phyloP scores from a whole-genome alignment of 495 filamentous ascomycete species.

The Hypomontagnella monticulosa region DNA sequence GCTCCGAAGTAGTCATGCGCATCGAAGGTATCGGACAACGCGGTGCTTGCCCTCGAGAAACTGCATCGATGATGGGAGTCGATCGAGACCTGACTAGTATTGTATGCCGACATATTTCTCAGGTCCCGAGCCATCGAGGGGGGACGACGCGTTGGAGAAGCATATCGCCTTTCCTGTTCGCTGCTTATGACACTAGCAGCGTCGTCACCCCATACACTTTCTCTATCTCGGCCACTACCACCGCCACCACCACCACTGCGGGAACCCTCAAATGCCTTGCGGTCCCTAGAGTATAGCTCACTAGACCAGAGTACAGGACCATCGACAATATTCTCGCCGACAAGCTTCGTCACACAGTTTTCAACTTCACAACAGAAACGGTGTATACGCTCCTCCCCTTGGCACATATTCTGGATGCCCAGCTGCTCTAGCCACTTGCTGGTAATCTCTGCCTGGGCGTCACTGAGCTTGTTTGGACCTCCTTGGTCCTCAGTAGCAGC shows the following conservation, averaged over 20 bases:
- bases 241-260: conserved; percentile 36
- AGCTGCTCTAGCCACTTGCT: conserved; percentile 83
- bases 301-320: conserved; percentile 94
- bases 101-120: conserved; percentile 63
- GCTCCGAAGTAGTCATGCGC: conserved; percentile 75
- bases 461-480: conserved; percentile 92
- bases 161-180: conserved; percentile 56
- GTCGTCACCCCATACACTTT: conserved; percentile 59
- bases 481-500: conserved; percentile 85
- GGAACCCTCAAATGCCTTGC: conserved; percentile 75
- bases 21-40: conserved; percentile 70
- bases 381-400: conserved; percentile 94
- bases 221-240: conserved; percentile 45
- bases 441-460: conserved; percentile 91
- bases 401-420: conserved; percentile 92
- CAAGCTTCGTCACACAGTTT: conserved; percentile 83
- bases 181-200: conserved; percentile 66
- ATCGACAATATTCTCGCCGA: conserved; percentile 85
- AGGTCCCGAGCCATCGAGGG: conserved; percentile 55
- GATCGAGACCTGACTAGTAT: conserved; percentile 71
- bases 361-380: conserved; percentile 92
- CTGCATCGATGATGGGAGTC: conserved; percentile 70
- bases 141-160: conserved; percentile 47
- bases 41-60: conserved; percentile 63
- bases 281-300: conserved; percentile 84